Conservation (phyloP, 805 yeast genomes). For the Maudiozyma bulderi region DNA sequence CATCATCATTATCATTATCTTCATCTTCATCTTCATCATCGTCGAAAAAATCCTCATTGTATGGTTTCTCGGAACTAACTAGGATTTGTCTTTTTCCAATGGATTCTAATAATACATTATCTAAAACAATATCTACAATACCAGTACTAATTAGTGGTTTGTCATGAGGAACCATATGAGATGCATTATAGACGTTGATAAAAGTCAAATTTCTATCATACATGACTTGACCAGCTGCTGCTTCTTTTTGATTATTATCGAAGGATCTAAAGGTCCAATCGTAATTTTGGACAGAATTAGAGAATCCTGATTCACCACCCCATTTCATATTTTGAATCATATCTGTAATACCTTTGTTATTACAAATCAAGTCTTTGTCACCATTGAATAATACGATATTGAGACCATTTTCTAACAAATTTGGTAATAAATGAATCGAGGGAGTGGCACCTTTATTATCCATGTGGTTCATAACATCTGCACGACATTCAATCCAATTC, state of each 20-base stretch:
- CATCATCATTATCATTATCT: conserved; percentile 2
- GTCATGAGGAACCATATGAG: conserved; percentile 94
- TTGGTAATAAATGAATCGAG: conserved; percentile 58
- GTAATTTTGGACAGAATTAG: conserved; percentile 16
- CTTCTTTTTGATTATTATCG: conserved; percentile 25
- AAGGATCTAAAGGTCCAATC: conserved; percentile 34
- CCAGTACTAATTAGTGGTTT: conserved; percentile 61
- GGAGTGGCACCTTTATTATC: conserved; percentile 46
- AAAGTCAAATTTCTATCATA: conserved; percentile 68
- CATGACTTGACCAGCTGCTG: conserved; percentile 36
- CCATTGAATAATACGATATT: conserved; percentile 77
- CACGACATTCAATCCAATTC: conserved; percentile 73
- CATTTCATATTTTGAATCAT: conserved; percentile 54
- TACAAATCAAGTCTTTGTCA: conserved; percentile 82
- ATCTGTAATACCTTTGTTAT: conserved; percentile 62
- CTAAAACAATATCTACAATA: conserved; percentile 44
- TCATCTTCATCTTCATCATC: conserved; percentile 17
- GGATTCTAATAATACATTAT: conserved; percentile 44
- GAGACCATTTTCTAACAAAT: conserved; percentile 42
- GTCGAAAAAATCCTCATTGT: conserved; percentile 38
- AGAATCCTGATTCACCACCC: conserved; percentile 42
- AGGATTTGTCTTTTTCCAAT: conserved; percentile 43
- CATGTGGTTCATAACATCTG: conserved; percentile 44
- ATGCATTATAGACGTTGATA: conserved; percentile 61
- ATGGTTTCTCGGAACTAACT: conserved; percentile 29